phyloP scores from a whole-genome alignment of 176 grass and related monocot species.

The Phoenix dactylifera region DNA sequence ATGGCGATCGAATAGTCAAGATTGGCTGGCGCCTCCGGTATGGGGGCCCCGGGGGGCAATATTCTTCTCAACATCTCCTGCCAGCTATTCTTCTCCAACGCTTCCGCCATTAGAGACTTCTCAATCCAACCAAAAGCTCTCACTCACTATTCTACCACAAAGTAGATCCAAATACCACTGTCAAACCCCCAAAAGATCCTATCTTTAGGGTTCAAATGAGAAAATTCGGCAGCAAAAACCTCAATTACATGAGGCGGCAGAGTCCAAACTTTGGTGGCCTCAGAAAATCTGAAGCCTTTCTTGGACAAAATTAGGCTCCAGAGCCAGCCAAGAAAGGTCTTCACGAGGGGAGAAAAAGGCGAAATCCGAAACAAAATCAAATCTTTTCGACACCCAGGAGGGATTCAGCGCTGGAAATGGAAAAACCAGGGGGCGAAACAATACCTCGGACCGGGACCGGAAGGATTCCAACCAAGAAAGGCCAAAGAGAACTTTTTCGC shows the following conservation, averaged over 20 bases:
- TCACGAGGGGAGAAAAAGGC: not conserved
- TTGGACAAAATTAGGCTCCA: not conserved
- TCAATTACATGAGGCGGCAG: not conserved
- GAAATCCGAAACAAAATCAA: not conserved
- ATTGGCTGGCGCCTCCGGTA: conserved; percentile 58
- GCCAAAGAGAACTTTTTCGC: too few species aligned
- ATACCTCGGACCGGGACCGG: too few species aligned
- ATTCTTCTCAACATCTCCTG: conserved; percentile 65
- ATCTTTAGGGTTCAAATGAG: not conserved
- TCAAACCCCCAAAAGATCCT: not conserved
- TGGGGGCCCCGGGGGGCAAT: conserved; percentile 62
- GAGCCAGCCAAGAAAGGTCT: too few species aligned
- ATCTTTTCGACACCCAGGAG: not conserved
- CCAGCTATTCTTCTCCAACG: conserved; percentile 42
- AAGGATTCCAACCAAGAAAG: too few species aligned
- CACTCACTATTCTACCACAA: not conserved
- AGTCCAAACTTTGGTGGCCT: not conserved
- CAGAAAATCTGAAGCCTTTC: not conserved
- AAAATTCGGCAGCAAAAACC: not conserved
- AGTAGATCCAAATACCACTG: not conserved
- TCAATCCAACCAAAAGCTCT: not conserved
- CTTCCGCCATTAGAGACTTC: conserved; percentile 33
- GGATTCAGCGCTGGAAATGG: not conserved
- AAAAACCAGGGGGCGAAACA: too few species aligned
- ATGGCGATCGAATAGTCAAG: conserved; percentile 92